Evolutionary conservation across 768 basidiomycete genomes (phyloP).

Genomic region (Tylopilus plumbeoviolaceoides): DNA sequence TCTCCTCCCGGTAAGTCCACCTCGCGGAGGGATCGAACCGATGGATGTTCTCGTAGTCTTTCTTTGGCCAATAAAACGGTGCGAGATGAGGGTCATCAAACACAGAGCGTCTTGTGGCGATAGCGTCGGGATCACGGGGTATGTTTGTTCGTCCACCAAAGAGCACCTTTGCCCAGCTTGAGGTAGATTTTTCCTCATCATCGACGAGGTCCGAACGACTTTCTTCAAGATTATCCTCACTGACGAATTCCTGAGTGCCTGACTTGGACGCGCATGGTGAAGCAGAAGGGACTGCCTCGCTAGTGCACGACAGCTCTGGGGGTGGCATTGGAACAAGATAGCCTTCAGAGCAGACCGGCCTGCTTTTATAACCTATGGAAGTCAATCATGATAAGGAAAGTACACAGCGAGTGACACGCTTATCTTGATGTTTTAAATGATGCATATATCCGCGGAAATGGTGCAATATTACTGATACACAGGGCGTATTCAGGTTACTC

Average conservation of each 20-base stretch:
- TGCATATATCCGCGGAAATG: neutral
- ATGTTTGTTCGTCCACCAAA: neutral
- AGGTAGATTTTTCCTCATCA: neutral
- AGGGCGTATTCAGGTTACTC: too few species aligned
- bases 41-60: slow-evolving; percentile 51
- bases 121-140: slow-evolving; percentile 31
- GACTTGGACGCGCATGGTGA: neutral
- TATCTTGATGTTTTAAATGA: neutral
- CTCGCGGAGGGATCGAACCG: slow-evolving; percentile 54
- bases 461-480: neutral
- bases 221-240: neutral
- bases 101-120: slow-evolving; percentile 48
- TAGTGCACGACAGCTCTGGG: neutral
- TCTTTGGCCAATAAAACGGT: slow-evolving; percentile 38
- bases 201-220: slow-evolving; percentile 1
- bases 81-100: slow-evolving; percentile 46
- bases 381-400: too few species aligned
- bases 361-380: neutral
- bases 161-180: neutral
- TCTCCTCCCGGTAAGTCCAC: slow-evolving; percentile 59
- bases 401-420: neutral
- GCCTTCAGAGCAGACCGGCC: too few species aligned
- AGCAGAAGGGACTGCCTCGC: neutral
- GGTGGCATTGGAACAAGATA: neutral
- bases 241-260: neutral